Evolutionary conservation across 2,329 filamentous ascomycete species (phyloP).

Genomic region (Elsinoe necatrix): DNA sequence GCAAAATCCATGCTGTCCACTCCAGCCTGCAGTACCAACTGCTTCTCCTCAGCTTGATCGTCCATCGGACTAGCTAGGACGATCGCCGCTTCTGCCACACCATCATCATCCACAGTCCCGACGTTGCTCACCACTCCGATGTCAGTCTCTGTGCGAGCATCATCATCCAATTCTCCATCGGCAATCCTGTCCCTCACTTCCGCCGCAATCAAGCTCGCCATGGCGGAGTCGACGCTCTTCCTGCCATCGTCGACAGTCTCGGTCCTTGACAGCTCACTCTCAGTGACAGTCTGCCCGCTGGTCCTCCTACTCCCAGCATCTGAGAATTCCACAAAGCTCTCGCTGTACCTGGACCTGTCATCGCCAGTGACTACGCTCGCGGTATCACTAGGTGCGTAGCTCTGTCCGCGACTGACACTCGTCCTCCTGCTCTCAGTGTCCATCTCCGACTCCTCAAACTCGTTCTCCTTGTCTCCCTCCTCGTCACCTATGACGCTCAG

Average conservation of each 20-base stretch:
- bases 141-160: constrained; percentile 14
- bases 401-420: neutral
- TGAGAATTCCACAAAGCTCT: constrained; percentile 13
- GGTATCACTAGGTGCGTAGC: neutral
- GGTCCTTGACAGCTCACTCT: neutral
- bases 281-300: constrained; percentile 10
- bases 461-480: constrained; percentile 40
- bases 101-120: constrained; percentile 28
- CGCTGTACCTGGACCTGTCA: constrained; percentile 8
- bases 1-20: constrained; percentile 19
- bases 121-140: constrained; percentile 22
- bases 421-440: constrained; percentile 8
- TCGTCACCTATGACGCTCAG: constrained; percentile 22
- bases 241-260: neutral
- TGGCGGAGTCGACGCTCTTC: constrained; percentile 3
- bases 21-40: constrained; percentile 18
- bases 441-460: constrained; percentile 19
- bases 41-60: constrained; percentile 9
- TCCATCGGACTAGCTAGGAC: constrained; percentile 16
- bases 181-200: constrained; percentile 9
- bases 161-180: constrained; percentile 11
- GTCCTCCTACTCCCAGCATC: constrained; percentile 11
- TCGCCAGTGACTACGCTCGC: constrained; percentile 9
- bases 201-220: constrained; percentile 11
- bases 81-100: constrained; percentile 2